These are phyloP conservation scores for Lipomyces sp. DNA, from an alignment of 805 yeast species.

Conservation along the genomic window DNA sequence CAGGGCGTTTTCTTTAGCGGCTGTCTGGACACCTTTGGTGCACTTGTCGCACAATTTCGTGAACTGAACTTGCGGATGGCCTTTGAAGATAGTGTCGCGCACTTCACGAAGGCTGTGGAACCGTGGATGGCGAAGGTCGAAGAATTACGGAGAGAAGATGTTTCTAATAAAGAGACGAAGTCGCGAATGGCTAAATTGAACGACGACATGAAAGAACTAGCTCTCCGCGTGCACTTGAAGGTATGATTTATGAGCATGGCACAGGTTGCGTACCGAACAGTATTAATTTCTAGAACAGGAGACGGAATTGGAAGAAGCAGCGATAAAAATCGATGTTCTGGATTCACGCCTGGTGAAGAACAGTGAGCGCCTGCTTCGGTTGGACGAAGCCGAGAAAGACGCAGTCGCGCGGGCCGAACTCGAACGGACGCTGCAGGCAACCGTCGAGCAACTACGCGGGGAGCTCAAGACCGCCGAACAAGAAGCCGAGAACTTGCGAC, in stretches of 20 bases:
- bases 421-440: conserved; percentile 1
- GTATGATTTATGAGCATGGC: no score
- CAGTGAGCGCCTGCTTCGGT: conserved; percentile 8
- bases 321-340: conserved; percentile 29
- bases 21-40: background rate
- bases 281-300: no score
- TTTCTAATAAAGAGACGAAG: conserved; percentile 12
- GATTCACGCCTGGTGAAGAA: conserved; percentile 28
- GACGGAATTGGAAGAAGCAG: conserved; percentile 35
- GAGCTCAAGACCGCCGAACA: conserved; percentile 5
- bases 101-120: background rate
- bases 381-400: conserved; percentile 29
- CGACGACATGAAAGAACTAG: conserved; percentile 25
- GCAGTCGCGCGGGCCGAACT: conserved; percentile 15
- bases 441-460: conserved; percentile 3
- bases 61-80: background rate
- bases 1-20: conserved; percentile 2
- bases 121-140: conserved; percentile 32
- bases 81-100: background rate
- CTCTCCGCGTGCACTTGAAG: conserved; percentile 24
- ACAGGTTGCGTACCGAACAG: no score
- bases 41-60: background rate
- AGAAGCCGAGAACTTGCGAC: conserved; percentile 5
- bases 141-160: conserved; percentile 18
- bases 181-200: conserved; percentile 26